Base-by-base conservation (phyloP, 345 rosid species). In the Cochlearia excelsa region DNA sequence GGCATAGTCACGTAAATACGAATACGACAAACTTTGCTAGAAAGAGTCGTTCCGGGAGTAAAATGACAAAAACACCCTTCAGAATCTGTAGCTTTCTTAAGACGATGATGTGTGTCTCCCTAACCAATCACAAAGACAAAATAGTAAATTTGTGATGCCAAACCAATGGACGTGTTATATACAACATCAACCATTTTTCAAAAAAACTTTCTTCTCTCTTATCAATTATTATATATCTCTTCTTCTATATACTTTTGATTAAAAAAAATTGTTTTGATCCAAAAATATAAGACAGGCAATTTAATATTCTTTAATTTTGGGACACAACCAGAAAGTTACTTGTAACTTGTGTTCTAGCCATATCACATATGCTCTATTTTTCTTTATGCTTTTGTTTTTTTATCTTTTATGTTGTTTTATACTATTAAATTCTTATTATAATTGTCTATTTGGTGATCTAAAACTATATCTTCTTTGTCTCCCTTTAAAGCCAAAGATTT, bases 121-220 rank as follows among this genome's bases (percentile, higher is more conserved):
- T 35, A 69, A 49, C 64, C 40, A 69, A 69, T 41, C 57, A 69
- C 74, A 69, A 11, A 48, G 63, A 61, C 73, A 68, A 63, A 63
- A 43, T 50, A 47, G 58, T 43, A 50, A 35, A 26, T 16, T 50
- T 69, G 64, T 57, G 68, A 69, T 56, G 53, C 57, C 38, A 49
- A 62, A 29, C 64, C 63, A 28, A 16, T 27, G 34, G 63, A 63
- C 68, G 74, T 62, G 74, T 63, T 49, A 55, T 43, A 35, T 27
- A 41, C 23, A 16, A 16, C 23, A 16, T 16, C 23, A 16, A 16
- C 23, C 23, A 16, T 16, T 16, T 16, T 16, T 16, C 23, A 16
- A 16, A 16, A 16, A 16, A 16, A 9, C 33, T 51, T 30, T 31
- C 54, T 37, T 54, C 59, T 16, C 23, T 16, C 23, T 16, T 16